Percentiles rank a stretch among this genome's conserved stretches.
Conservation (phyloP, 768 basidiomycete genomes). For the Mycena albidolilacea region DNA sequence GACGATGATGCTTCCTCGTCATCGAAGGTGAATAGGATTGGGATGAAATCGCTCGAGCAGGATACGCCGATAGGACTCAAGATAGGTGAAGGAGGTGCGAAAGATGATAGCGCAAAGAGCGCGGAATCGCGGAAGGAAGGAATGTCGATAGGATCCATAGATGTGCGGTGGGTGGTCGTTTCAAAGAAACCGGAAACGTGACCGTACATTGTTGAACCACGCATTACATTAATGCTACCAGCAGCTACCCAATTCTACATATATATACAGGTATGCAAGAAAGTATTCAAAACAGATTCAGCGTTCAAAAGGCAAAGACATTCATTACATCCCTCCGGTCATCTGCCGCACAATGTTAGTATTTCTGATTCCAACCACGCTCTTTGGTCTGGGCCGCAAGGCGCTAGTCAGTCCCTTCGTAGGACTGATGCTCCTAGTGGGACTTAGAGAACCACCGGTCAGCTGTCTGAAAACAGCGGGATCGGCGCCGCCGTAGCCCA, state of each 20-base stretch:
- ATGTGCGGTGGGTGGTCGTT: background rate
- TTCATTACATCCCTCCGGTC: constrained; percentile 62
- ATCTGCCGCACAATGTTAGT: constrained; percentile 82
- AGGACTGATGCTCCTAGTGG: constrained; percentile 81
- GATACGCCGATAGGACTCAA: constrained; percentile 55
- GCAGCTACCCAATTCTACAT: background rate
- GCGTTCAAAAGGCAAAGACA: constrained; percentile 8
- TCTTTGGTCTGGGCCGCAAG: constrained; percentile 79
- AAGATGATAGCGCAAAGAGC: constrained; percentile 54
- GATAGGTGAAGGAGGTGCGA: constrained; percentile 64
- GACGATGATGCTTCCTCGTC: constrained; percentile 7
- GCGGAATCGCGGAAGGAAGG: constrained; percentile 49
- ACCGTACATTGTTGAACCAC: constrained; percentile 32
- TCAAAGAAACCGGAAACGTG: constrained; percentile 38
- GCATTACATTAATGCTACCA: constrained; percentile 4
- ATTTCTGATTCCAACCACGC: constrained; percentile 79
- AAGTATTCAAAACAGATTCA: constrained; percentile 28
- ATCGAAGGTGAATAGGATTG: constrained; percentile 59
- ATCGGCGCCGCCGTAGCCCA: constrained; percentile 62
- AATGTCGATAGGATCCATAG: constrained; percentile 27
- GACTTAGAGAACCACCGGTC: constrained; percentile 77
- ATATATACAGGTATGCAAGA: constrained; percentile 8
- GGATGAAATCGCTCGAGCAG: constrained; percentile 57
- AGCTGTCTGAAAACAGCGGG: constrained; percentile 67
- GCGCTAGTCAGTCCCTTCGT: constrained; percentile 73